phyloP scores from a whole-genome alignment of 495 filamentous ascomycete species.

The Lophiostoma macrostomum region DNA sequence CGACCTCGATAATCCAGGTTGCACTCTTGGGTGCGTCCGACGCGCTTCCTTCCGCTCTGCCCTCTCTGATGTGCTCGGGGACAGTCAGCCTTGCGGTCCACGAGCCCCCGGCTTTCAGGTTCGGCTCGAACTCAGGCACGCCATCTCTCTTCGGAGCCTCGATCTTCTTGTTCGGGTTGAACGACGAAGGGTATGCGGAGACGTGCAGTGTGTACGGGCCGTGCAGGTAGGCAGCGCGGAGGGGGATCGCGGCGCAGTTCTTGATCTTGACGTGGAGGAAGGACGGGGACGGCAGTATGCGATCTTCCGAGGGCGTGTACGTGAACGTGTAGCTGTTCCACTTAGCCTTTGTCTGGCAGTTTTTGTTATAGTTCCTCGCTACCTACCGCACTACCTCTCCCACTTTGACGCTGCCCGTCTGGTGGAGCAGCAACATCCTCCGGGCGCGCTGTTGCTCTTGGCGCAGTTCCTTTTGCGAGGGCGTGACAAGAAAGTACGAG shows the following conservation, averaged over 20 bases:
- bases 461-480: slow-evolving; percentile 30
- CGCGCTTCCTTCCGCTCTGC: slow-evolving; percentile 36
- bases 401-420: slow-evolving; percentile 83
- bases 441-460: slow-evolving; percentile 28
- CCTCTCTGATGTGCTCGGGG: slow-evolving; percentile 64
- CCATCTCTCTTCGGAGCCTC: slow-evolving; percentile 60
- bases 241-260: slow-evolving; percentile 84
- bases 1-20: slow-evolving; percentile 88
- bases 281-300: slow-evolving; percentile 77
- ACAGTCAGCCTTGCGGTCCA: slow-evolving; percentile 77
- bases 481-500: slow-evolving; percentile 29
- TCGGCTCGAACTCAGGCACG: slow-evolving; percentile 85
- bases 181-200: slow-evolving; percentile 74
- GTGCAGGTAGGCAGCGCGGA: slow-evolving; percentile 93
- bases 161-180: slow-evolving; percentile 72
- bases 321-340: slow-evolving; percentile 75
- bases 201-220: slow-evolving; percentile 90
- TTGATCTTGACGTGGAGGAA: slow-evolving; percentile 79
- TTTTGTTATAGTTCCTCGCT: background rate
- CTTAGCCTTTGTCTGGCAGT: background rate
- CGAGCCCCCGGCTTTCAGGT: slow-evolving; percentile 86
- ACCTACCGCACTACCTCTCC: slow-evolving; percentile 77
- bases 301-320: slow-evolving; percentile 84
- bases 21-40: slow-evolving; percentile 46
- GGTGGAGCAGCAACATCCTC: slow-evolving; percentile 83